These are phyloP conservation scores for Grigorovia jiainica DNA, from an alignment of 805 yeast genomes.

Conservation along the genomic window DNA sequence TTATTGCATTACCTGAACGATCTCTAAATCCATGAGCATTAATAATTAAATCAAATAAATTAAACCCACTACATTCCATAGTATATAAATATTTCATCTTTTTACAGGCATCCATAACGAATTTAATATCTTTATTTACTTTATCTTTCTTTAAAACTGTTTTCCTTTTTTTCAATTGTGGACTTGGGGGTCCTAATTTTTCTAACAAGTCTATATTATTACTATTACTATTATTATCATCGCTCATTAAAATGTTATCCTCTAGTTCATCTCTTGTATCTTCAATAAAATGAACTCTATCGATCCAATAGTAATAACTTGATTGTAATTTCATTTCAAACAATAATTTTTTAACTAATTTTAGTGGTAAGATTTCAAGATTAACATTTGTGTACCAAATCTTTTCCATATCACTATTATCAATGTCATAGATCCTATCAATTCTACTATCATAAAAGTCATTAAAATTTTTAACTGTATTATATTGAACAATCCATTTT, in stretches of 20 bases:
- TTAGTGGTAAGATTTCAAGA: neutral
- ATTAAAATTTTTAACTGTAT: slow-evolving; percentile 4
- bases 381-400: neutral
- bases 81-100: slow-evolving; percentile 15
- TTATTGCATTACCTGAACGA: slow-evolving; percentile 22
- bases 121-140: neutral
- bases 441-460: slow-evolving; percentile 1
- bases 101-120: slow-evolving; percentile 8
- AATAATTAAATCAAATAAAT: slow-evolving; percentile 16
- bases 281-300: neutral
- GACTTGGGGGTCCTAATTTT: too few species aligned
- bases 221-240: neutral
- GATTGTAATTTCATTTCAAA: neutral
- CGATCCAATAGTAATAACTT: neutral
- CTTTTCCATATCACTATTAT: neutral
- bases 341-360: neutral
- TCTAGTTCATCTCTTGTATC: neutral
- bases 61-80: slow-evolving; percentile 13
- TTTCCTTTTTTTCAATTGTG: neutral
- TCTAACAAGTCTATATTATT: too few species aligned
- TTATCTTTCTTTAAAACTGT: neutral
- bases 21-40: slow-evolving; percentile 26
- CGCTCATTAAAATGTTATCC: neutral
- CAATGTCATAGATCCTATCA: neutral
- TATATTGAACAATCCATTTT: slow-evolving; percentile 13